Evolutionary conservation across 2,329 filamentous ascomycete genomes (phyloP).

Genomic region (Berkeleyomyces rouxiae): DNA sequence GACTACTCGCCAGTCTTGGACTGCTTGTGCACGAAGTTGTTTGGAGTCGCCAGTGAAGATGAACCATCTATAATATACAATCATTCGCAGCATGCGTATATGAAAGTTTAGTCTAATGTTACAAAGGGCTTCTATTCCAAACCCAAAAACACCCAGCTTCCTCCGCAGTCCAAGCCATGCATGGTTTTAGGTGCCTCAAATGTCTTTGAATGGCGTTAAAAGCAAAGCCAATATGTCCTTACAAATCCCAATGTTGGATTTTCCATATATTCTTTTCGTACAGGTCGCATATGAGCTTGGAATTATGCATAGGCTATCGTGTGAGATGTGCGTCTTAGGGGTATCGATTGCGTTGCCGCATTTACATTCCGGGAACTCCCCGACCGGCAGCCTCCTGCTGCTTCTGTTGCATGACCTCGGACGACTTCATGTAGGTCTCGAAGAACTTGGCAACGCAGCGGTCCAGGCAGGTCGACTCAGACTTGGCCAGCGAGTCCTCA

Average conservation of each 20-base stretch:
- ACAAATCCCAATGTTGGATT: neutral
- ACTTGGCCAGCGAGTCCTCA: constrained; percentile 95
- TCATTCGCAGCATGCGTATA: neutral
- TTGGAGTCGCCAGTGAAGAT: neutral
- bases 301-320: neutral
- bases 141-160: neutral
- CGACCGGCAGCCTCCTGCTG: constrained; percentile 37
- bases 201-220: neutral
- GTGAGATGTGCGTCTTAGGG: neutral
- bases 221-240: neutral
- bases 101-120: constrained; percentile 12
- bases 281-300: neutral
- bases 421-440: constrained; percentile 94
- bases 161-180: neutral
- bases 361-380: constrained; percentile 12
- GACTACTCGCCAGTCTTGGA: neutral
- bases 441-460: constrained; percentile 97
- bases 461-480: constrained; percentile 95
- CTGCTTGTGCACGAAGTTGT: neutral
- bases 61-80: neutral
- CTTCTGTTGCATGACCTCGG: constrained; percentile 87
- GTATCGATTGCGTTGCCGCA: neutral
- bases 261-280: neutral
- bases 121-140: constrained; percentile 6
- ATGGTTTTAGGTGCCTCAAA: neutral